Evolutionary conservation across 1,139 yeast species (phyloP), one percentile per base, ranked within the genome.

Genomic region (Geotrichum klebahnii): DNA sequence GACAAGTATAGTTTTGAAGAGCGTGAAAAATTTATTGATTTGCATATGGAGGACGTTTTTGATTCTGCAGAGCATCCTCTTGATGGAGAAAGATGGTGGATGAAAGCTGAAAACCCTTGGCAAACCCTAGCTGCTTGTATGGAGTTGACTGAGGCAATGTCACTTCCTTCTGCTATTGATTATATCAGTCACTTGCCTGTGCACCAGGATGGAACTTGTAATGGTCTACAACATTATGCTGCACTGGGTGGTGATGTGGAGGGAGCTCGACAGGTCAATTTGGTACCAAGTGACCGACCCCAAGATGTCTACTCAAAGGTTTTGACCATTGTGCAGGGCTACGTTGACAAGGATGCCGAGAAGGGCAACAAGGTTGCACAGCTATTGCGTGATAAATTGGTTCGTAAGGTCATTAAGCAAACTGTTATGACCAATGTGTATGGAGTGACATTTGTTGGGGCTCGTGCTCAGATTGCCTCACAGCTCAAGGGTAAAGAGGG

Each of bases 351-450:
- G 10, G 95, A 84, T 45, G 86, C 82, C 1, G 79, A 63, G 12
- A 71, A 73, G 12, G 88, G 78, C 56, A 75, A 70, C 51, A 73
- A 69, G 40, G 64, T 70, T 53, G 92, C 92, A 0, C 55, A 65
- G 10, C 68, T 73, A 50, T 70, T 82, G 24, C 73, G 77, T 54
- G 87, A 83, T 49, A 77, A 80, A 57, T 78, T 92, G 55, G 78
- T 83, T 22, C 78, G 99, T 61, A 90, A 90, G 66, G 84, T 92
- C 44, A 96, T 92, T 44, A 92, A 92, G 66, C 97, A 92, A 67
- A 88, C 98, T 0, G 98, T 92, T 28, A 92, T 92, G 99, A 92
- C 99, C 1, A 90, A 89, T 61, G 99, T 92, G 39, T 92, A 94
- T 65, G 99, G 99, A 60, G 99, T 92, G 10, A 92, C 99, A 0